Percentiles rank a stretch among this genome's conserved stretches.
These are phyloP conservation scores for Aspergillus flavus DNA, from an alignment of 2,329 filamentous ascomycete species.

Conservation along the genomic window DNA sequence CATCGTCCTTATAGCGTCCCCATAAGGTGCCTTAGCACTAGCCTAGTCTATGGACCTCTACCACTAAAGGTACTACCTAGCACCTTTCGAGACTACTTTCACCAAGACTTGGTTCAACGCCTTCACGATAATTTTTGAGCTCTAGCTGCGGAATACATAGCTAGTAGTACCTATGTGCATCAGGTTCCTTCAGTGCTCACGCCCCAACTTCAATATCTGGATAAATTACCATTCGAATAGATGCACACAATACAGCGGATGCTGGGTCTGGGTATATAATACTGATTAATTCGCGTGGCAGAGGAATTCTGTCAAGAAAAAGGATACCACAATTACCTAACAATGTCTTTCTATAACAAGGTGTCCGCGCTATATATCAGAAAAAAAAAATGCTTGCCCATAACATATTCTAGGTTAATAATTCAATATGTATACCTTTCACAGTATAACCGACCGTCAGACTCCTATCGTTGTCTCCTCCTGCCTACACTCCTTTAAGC, in stretches of 20 bases:
- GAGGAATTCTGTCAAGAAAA: neutral
- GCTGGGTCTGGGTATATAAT: neutral
- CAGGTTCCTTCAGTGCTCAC: neutral
- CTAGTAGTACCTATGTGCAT: neutral
- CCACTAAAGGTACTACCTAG: neutral
- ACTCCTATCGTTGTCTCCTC: slow-evolving; percentile 15
- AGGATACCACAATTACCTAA: neutral
- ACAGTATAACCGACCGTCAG: slow-evolving; percentile 4
- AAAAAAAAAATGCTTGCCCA: too few relatives aligned
- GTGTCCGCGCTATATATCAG: neutral
- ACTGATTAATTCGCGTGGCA: neutral
- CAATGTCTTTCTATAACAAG: neutral
- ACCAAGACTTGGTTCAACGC: too few relatives aligned
- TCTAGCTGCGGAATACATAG: too few relatives aligned
- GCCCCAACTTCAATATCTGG: neutral
- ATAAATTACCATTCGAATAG: neutral
- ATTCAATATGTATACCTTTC: slow-evolving; percentile 8
- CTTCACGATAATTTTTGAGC: too few relatives aligned
- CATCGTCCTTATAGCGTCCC: neutral
- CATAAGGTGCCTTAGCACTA: neutral
- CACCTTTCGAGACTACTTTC: neutral
- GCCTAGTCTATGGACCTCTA: too few relatives aligned
- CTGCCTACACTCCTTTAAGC: slow-evolving; percentile 4
- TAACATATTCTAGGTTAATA: slow-evolving; percentile 1
- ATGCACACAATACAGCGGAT: neutral